Evolutionary conservation across 139 green algal genomes (phyloP).

Genomic region (Cymbomonas tetramitiformis): DNA sequence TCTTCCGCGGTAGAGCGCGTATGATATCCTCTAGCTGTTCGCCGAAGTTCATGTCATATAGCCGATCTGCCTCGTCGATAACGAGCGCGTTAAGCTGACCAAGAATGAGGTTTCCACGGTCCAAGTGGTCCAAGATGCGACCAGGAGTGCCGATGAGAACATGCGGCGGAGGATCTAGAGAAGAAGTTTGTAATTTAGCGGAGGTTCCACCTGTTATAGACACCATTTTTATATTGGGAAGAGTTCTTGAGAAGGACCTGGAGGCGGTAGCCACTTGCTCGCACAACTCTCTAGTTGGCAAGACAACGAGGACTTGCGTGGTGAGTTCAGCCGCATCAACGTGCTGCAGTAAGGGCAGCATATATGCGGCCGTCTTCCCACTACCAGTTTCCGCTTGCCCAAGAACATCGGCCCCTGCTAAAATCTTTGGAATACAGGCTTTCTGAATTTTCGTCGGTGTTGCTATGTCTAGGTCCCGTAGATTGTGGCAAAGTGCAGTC

Average conservation of each 20-base stretch:
- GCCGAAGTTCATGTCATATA: conserved; percentile 76
- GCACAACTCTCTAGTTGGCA: conserved; percentile 78
- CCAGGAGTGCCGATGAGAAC: conserved; percentile 84
- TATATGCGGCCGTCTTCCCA: conserved; percentile 93
- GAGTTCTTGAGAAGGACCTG: too few relatives aligned
- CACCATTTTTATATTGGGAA: conserved; percentile 51
- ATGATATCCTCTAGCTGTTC: conserved; percentile 72
- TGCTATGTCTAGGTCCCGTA: too few relatives aligned
- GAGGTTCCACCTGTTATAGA: conserved; percentile 86
- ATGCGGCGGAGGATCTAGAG: conserved; percentile 57
- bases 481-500: too few relatives aligned
- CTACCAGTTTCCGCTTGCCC: conserved; percentile 82
- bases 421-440: conserved; percentile 76
- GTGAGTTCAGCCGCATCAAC: conserved; percentile 48
- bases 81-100: conserved; percentile 80
- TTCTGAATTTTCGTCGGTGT: conserved; percentile 88
- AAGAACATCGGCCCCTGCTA: conserved; percentile 84
- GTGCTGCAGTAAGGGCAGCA: conserved; percentile 74
- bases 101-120: conserved; percentile 65
- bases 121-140: conserved; percentile 87
- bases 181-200: conserved; percentile 53
- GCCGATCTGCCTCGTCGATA: conserved; percentile 81
- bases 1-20: conserved; percentile 51
- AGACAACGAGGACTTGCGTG: conserved; percentile 68
- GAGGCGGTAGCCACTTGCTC: conserved; percentile 88